phyloP scores from a whole-genome alignment of 2,329 filamentous ascomycete genomes.

The Rachicladosporium sp. region DNA sequence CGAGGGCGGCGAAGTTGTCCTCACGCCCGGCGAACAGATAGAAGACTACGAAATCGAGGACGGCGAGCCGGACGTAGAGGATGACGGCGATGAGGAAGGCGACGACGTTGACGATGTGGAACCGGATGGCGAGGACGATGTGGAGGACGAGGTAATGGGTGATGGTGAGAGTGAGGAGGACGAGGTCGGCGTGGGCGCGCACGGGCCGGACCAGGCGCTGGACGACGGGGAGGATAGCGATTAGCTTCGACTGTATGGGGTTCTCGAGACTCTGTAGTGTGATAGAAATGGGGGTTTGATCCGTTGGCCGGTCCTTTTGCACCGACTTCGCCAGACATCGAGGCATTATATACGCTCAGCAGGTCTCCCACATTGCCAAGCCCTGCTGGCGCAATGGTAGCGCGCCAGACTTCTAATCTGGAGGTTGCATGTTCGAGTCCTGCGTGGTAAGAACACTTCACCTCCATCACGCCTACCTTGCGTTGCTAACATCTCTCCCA shows the following conservation, averaged over 20 bases:
- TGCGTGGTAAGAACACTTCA: not conserved
- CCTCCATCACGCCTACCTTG: no score
- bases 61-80: constrained; percentile 32
- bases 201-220: constrained; percentile 35
- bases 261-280: not conserved
- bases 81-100: constrained; percentile 31
- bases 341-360: no score
- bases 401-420: constrained; percentile 27
- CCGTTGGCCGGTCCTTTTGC: no score
- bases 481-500: no score
- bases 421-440: constrained; percentile 19
- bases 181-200: constrained; percentile 50
- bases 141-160: constrained; percentile 16
- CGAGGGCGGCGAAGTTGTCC: constrained; percentile 25
- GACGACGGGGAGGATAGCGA: constrained; percentile 14
- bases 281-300: no score
- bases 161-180: constrained; percentile 40
- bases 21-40: constrained; percentile 4
- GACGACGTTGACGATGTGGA: constrained; percentile 44
- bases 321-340: no score
- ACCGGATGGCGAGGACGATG: constrained; percentile 27
- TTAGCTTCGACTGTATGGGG: not conserved
- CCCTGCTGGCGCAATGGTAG: constrained; percentile 24
- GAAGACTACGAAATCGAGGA: constrained; percentile 44
- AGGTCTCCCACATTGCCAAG: not conserved